phyloP scores from a whole-genome alignment of 345 rosid genomes.

The Brassica cretica region DNA sequence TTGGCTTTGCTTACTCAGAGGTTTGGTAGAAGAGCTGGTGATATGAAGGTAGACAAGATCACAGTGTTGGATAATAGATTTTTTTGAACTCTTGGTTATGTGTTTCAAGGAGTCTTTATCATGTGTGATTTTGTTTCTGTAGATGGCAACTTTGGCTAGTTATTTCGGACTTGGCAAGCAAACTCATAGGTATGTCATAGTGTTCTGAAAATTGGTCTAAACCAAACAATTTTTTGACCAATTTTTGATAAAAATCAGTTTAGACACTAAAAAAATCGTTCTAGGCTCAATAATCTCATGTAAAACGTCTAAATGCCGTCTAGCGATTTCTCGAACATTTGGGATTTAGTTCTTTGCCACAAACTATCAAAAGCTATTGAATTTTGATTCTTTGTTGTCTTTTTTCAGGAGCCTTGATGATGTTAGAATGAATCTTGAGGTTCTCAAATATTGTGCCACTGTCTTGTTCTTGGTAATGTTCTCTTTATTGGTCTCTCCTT shows the following conservation, averaged over 20 bases:
- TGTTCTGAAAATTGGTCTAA: not conserved
- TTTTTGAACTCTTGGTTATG: not conserved
- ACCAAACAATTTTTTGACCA: no score
- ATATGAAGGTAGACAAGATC: constrained; percentile 66
- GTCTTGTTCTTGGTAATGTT: constrained; percentile 82
- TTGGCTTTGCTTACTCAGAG: constrained; percentile 66
- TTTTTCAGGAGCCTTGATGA: constrained; percentile 88
- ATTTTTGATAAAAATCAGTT: no score
- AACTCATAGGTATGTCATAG: constrained; percentile 59
- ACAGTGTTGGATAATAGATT: not conserved
- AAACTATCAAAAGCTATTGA: not conserved
- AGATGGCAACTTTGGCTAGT: constrained; percentile 87
- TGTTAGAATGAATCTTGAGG: constrained; percentile 94
- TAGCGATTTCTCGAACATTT: not conserved
- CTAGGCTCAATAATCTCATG: not conserved
- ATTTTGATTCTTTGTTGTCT: constrained; percentile 10
- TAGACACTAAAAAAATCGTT: no score
- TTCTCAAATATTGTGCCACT: constrained; percentile 84
- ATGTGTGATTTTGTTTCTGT: constrained; percentile 23
- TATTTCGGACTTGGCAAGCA: constrained; percentile 90
- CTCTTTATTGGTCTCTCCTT: constrained; percentile 4
- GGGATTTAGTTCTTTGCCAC: not conserved
- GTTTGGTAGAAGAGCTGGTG: constrained; percentile 89
- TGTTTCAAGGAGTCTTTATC: not conserved
- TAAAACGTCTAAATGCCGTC: no score